phyloP scores from a whole-genome alignment of 768 basidiomycete genomes.

The Xerocomellus dryophilus region DNA sequence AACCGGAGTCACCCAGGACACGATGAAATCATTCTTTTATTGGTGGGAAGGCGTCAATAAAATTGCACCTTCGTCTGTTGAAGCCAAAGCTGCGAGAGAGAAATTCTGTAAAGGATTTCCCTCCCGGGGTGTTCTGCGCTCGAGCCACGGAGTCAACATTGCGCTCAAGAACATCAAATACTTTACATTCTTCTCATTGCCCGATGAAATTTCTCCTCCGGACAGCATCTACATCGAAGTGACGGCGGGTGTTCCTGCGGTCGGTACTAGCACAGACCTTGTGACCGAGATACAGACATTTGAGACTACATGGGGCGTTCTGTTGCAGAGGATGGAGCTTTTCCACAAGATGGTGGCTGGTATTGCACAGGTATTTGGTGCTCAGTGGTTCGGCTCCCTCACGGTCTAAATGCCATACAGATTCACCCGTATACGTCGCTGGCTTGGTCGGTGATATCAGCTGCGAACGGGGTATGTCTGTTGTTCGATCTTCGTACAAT shows the following conservation, averaged over 20 bases:
- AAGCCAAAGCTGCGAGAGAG: background rate
- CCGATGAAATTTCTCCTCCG: slow-evolving; percentile 71
- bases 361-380: too few relatives aligned
- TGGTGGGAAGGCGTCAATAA: slow-evolving; percentile 11
- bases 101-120: slow-evolving; percentile 38
- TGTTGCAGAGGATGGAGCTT: too few relatives aligned
- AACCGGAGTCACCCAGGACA: slow-evolving; percentile 4
- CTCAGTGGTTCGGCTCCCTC: too few relatives aligned
- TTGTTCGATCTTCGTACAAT: too few relatives aligned
- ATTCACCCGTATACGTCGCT: too few relatives aligned
- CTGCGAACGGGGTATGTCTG: too few relatives aligned
- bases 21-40: slow-evolving; percentile 7
- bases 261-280: too few relatives aligned
- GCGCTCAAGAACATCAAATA: slow-evolving; percentile 59
- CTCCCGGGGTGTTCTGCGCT: slow-evolving; percentile 38
- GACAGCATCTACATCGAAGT: slow-evolving; percentile 67
- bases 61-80: background rate
- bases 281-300: too few relatives aligned
- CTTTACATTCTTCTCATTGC: slow-evolving; percentile 53
- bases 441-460: too few relatives aligned
- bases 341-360: too few relatives aligned
- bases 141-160: background rate
- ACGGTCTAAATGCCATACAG: too few relatives aligned
- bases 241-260: slow-evolving; percentile 48
- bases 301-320: too few relatives aligned